A percentile compares a stretch with the other conserved stretches of the same genome.
These are phyloP conservation scores for Boletus patriciae DNA, from an alignment of 768 basidiomycete genomes.

Conservation along the genomic window DNA sequence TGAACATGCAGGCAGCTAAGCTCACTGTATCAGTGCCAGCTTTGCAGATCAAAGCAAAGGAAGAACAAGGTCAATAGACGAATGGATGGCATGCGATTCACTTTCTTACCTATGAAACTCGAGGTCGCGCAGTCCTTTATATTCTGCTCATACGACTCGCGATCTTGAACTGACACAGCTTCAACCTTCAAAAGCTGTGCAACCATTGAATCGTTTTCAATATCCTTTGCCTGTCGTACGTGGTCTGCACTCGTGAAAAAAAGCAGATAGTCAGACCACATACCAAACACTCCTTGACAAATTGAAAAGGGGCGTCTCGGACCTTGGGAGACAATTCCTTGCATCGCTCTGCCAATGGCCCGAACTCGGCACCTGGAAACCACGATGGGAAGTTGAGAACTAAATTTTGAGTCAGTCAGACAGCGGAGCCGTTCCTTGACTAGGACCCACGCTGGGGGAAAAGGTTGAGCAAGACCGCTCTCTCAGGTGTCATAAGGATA, in stretches of 20 bases:
- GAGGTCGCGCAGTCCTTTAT: slow-evolving; percentile 21
- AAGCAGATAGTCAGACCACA: not conserved
- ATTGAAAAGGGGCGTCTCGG: slow-evolving; percentile 22
- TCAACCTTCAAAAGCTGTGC: slow-evolving; percentile 17
- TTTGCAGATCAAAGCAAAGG: not conserved
- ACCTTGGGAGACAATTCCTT: slow-evolving; percentile 12
- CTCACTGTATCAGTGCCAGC: slow-evolving; percentile 20
- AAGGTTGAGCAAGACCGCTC: slow-evolving; percentile 14
- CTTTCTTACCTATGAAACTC: slow-evolving; percentile 21
- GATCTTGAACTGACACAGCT: not conserved
- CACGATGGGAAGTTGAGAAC: slow-evolving; percentile 22
- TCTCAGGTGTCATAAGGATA: slow-evolving; percentile 21
- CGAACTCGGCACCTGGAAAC: slow-evolving; percentile 16
- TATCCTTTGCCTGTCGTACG: slow-evolving; percentile 17
- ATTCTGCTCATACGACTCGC: slow-evolving; percentile 13
- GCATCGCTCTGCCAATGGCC: slow-evolving; percentile 9
- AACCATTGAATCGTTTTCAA: slow-evolving; percentile 24
- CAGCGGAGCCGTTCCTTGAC: not conserved
- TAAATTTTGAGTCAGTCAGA: slow-evolving; percentile 3
- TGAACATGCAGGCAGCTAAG: not conserved
- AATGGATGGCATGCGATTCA: not conserved
- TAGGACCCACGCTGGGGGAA: slow-evolving; percentile 23
- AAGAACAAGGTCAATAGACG: not conserved
- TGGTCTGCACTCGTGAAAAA: not conserved
- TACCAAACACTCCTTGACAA: slow-evolving; percentile 24